These are phyloP conservation scores for Aegilops bicornis DNA, from an alignment of 176 grass and related monocot species.

Conservation along the genomic window DNA sequence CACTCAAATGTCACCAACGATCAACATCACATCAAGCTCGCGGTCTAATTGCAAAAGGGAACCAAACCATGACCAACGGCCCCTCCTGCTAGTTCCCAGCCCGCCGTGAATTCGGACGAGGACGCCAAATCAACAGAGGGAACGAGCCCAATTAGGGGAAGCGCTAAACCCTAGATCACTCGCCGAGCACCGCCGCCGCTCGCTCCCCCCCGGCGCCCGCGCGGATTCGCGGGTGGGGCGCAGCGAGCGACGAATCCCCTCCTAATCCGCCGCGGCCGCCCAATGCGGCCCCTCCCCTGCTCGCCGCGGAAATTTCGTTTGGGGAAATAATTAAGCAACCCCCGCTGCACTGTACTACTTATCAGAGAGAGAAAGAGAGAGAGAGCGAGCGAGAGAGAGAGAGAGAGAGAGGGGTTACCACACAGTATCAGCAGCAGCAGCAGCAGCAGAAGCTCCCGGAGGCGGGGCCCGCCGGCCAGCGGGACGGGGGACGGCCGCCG, in stretches of 20 bases:
- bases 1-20: neutral
- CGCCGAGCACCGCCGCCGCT: neutral
- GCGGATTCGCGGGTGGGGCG: neutral
- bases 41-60: neutral
- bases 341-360: neutral
- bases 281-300: conserved; percentile 23
- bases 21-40: neutral
- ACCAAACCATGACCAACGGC: neutral
- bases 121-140: neutral
- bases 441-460: conserved; percentile 3
- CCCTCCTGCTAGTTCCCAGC: neutral
- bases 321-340: neutral
- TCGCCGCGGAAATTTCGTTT: neutral
- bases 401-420: neutral
- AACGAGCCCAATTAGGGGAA: neutral
- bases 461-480: neutral
- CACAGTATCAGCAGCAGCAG: neutral
- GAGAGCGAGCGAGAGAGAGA: neutral
- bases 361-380: neutral
- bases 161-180: conserved; percentile 31
- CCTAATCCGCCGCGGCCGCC: neutral
- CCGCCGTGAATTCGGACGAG: neutral
- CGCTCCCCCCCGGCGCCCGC: neutral
- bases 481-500: neutral
- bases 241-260: neutral